Evolutionary conservation across 2,329 filamentous ascomycete genomes (phyloP), one percentile per base, ranked within the genome.

Genomic region (Fusarium palustre): DNA sequence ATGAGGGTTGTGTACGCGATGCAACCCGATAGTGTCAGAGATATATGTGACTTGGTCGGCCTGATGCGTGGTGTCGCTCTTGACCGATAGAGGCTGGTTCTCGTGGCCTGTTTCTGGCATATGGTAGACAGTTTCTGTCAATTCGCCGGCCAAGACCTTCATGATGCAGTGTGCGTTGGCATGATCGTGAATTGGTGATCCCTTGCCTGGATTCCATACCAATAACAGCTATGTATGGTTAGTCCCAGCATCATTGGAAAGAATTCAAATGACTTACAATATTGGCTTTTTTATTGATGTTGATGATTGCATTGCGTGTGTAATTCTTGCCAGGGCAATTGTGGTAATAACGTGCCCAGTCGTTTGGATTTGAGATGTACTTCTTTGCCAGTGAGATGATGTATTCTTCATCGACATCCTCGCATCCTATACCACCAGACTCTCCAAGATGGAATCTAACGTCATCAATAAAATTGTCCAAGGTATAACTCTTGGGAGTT

Each of bases 101-200:
- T 62, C 56, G 1, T 24, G 53, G 0, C 30, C 30, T 20, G 24
- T 22, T 5, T 31, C 5, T 2, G 59, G 59, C 57, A 62, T 62
- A 2, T 38, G 7, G 1, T 62, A 62, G 8, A 62, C 31, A 6
- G 59, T 62, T 5, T 62, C 59, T 10, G 47, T 62, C 15, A 62
- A 30, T 8, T 62, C 59, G 1, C 59, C 59, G 2, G 59, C 59
- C 7, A 62, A 12, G 1, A 62, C 59, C 25, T 62, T 62, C 10
- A 62, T 52, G 9, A 62, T 62, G 7, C 59, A 62, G 13, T 62
- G 59, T 3, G 59, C 59, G 15, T 62, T 62, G 28, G 59, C 59
- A 18, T 62, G 59, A 4, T 62, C 59, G 18, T 62, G 59, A 6
- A 62, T 62, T 2, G 56, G 59, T 7, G 59, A 62, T 13, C 47